Evolutionary conservation across 2,329 filamentous ascomycete genomes (phyloP).

Genomic region (Fusarium newnesense): DNA sequence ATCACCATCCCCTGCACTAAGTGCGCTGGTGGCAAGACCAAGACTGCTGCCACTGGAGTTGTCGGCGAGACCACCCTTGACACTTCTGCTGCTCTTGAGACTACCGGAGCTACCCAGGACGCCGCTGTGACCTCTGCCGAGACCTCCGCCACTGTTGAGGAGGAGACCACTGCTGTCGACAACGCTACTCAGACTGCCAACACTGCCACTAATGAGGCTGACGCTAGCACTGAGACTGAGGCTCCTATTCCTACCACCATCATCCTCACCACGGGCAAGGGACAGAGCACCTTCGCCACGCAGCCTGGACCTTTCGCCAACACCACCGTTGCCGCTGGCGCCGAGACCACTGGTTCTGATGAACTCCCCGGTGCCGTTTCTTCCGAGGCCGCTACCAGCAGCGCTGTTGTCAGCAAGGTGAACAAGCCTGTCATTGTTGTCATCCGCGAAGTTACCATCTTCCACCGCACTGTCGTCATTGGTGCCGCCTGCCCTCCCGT

Average conservation of each 20-base stretch:
- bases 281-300: constrained; percentile 20
- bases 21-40: constrained; percentile 23
- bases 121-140: constrained; percentile 15
- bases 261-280: constrained; percentile 34
- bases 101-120: constrained; percentile 8
- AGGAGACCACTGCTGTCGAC: constrained; percentile 21
- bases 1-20: constrained; percentile 35
- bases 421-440: constrained; percentile 36
- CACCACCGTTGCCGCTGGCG: constrained; percentile 23
- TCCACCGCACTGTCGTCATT: constrained; percentile 37
- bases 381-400: constrained; percentile 26
- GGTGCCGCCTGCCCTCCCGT: constrained; percentile 44
- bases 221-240: constrained; percentile 18
- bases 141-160: constrained; percentile 15
- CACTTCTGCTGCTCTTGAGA: constrained; percentile 15
- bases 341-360: constrained; percentile 13
- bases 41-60: constrained; percentile 9
- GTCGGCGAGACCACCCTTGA: constrained; percentile 19
- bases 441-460: constrained; percentile 39
- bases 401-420: constrained; percentile 30
- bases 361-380: constrained; percentile 10
- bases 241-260: constrained; percentile 20
- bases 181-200: constrained; percentile 24
- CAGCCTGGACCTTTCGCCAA: constrained; percentile 32
- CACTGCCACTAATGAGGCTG: constrained; percentile 23